These are phyloP conservation scores for Globisporangium barbulae DNA, from an alignment of 352 stramenopile genomes.

Conservation along the genomic window DNA sequence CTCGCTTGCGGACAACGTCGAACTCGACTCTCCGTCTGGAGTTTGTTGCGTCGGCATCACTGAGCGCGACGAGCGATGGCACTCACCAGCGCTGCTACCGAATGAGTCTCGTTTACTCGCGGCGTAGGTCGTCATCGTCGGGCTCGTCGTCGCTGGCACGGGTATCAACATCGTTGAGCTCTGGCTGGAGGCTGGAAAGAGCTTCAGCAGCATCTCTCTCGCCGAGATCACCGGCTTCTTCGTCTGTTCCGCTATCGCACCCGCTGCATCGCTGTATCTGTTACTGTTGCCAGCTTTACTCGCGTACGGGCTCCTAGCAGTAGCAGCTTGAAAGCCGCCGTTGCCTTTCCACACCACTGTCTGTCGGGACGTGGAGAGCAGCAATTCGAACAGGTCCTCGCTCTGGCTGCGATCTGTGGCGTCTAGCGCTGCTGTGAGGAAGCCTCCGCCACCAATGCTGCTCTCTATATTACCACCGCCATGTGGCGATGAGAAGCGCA, in stretches of 20 bases:
- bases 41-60: background rate
- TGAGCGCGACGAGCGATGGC: background rate
- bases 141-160: background rate
- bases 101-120: background rate
- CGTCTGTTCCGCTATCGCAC: background rate
- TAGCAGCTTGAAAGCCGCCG: background rate
- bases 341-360: constrained; percentile 3
- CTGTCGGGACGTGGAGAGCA: constrained; percentile 4
- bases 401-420: constrained; percentile 11
- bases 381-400: constrained; percentile 9
- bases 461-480: background rate
- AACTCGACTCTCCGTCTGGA: background rate
- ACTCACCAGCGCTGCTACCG: background rate
- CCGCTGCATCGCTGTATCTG: too few relatives aligned
- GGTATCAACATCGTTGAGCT: background rate
- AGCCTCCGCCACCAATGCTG: background rate
- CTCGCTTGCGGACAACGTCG: constrained; percentile 35
- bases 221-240: constrained; percentile 64
- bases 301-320: background rate
- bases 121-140: background rate
- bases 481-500: background rate
- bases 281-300: background rate
- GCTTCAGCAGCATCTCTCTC: constrained; percentile 48
- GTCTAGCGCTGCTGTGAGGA: background rate
- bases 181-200: constrained; percentile 28